Base-by-base conservation (phyloP, 208 protist genomes). In the Herpetomonas muscarum region DNA sequence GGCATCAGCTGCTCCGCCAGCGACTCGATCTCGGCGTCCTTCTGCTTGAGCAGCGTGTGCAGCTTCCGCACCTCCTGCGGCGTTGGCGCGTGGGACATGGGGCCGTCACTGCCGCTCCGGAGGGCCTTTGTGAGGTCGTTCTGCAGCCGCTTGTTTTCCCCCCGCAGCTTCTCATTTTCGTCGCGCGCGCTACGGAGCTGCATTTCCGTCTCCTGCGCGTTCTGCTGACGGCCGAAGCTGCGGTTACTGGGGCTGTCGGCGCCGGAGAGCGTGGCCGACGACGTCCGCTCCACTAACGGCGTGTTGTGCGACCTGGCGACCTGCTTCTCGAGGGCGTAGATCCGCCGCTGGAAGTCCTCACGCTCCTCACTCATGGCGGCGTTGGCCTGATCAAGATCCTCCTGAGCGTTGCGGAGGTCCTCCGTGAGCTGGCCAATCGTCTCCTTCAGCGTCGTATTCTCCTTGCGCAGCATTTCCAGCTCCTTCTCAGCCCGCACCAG, bases 1-100 rank as follows among this genome's bases (percentile, higher is more conserved):
- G 82, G 82, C 49, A 94, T 65, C 12, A 94, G 70, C 64, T 94
- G 75, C 21, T 72, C 58, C 22, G 75, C 64, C 1, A 94, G 68
- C 12, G 64, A 47, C 9, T 65, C 58, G 34, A 94, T 69, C 49
- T 90, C 84, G 24, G 65, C 67, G 13, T 91, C 78, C 24, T 74
- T 71, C 46, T 74, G 67, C 36, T 49, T 51, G n/a, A 70, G 19
- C 54, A 68, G 57, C 52, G 37, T 64, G 46, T 57, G 67, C 29
- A 74, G 46, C 61, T 50, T 50, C 21, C 30, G 62, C 47, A 61
- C 24, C 19, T 68, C 55, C 4, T 1, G 22, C 30, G 24, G 32
- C 2, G 26, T 25, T 0, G 41, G 41, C 1, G 61, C 61, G n/a
- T n/a, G n/a, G n/a, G n/a, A n/a, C n/a, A n/a, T n/a, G n/a, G n/a